Conservation (phyloP, 2,329 filamentous ascomycete species). For the Ophiostoma sp. region DNA sequence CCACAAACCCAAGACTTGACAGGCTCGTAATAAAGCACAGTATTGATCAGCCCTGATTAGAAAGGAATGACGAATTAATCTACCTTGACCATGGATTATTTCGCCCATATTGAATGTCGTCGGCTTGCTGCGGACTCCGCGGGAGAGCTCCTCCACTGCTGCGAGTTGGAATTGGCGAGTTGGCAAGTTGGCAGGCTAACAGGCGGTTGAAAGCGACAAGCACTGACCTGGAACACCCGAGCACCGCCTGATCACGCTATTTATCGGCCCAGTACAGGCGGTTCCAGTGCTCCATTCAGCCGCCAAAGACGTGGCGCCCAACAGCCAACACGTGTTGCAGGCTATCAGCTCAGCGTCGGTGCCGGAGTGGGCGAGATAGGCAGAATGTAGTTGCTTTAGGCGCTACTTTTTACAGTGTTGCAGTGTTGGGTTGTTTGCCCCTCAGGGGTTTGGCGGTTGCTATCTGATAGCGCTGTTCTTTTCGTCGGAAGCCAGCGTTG, state of each 20-base stretch:
- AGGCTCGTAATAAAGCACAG: neutral
- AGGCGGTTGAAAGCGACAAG: neutral
- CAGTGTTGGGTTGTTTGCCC: neutral
- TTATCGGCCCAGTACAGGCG: conserved; percentile 7
- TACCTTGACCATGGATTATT: neutral
- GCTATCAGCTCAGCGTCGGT: neutral
- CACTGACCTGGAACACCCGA: neutral
- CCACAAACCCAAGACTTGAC: neutral
- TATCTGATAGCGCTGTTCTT: neutral
- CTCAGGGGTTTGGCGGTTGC: neutral
- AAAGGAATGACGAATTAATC: neutral
- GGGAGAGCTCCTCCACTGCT: neutral
- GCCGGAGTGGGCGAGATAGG: neutral
- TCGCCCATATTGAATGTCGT: neutral
- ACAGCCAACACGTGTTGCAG: conserved; percentile 4
- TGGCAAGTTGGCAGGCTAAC: neutral
- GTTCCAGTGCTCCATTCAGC: neutral
- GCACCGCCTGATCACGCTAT: neutral
- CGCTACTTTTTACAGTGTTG: neutral
- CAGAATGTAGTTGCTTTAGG: neutral
- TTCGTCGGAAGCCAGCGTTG: neutral
- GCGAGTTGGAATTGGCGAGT: neutral
- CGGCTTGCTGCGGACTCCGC: neutral
- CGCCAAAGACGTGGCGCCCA: conserved; percentile 2
- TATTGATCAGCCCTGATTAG: neutral